These are phyloP conservation scores for Puccinia coronata DNA, from an alignment of 1,284 basidiomycete species.

Conservation along the genomic window DNA sequence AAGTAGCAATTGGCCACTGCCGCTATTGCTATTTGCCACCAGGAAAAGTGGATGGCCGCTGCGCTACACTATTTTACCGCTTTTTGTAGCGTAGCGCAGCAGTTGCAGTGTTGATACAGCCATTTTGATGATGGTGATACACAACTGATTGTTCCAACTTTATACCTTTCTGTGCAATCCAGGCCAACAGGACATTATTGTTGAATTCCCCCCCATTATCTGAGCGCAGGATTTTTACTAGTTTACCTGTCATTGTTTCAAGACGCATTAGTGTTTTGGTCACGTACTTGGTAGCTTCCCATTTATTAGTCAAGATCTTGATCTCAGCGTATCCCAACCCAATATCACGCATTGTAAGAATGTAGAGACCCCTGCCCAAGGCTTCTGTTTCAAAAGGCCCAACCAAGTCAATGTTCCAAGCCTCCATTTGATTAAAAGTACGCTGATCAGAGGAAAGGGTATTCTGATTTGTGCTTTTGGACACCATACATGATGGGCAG, in stretches of 20 bases:
- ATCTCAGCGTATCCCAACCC: neutral
- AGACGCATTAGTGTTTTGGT: neutral
- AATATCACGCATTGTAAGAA: neutral
- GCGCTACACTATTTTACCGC: no score
- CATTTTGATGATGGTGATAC: slow-evolving; percentile 8
- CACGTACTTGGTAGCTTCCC: neutral
- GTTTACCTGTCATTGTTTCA: neutral
- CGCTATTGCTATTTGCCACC: no score
- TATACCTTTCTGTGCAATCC: neutral
- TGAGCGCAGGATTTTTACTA: neutral
- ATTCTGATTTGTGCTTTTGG: neutral
- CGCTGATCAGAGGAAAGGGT: neutral
- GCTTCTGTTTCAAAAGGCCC: neutral
- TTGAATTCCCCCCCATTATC: slow-evolving; percentile 14
- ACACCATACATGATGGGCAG: neutral
- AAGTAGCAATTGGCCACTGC: no score
- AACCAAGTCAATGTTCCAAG: neutral
- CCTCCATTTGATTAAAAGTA: neutral
- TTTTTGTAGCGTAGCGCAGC: no score
- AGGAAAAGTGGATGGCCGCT: no score
- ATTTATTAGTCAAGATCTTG: no score
- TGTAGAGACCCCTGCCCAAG: neutral
- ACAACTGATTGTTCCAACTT: neutral
- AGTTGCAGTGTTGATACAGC: no score
- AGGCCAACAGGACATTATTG: neutral